Conservation (phyloP, 768 basidiomycete species). For the Dioszegia hungarica region DNA sequence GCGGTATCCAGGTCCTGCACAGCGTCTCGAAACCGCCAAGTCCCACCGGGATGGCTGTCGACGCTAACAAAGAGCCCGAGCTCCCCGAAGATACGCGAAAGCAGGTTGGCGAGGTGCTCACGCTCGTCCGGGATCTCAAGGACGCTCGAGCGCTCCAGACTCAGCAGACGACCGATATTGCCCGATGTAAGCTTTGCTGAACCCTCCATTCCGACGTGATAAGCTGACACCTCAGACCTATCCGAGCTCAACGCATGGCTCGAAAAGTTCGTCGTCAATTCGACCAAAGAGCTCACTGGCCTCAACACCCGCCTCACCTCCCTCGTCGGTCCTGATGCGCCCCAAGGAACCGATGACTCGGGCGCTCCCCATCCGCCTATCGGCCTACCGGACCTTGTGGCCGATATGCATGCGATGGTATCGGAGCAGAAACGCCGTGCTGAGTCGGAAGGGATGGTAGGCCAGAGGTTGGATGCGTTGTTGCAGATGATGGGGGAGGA, state of each 20-base stretch:
- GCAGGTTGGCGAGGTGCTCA: conserved; percentile 39
- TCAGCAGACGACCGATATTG: conserved; percentile 48
- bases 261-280: conserved; percentile 71
- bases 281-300: conserved; percentile 65
- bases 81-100: conserved; percentile 17
- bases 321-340: conserved; percentile 51
- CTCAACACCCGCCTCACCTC: conserved; percentile 61
- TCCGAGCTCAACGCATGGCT: conserved; percentile 60
- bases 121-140: conserved; percentile 39
- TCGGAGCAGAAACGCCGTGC: conserved; percentile 44
- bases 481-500: conserved; percentile 44
- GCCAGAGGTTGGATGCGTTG: conserved; percentile 41
- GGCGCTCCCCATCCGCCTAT: neutral
- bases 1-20: conserved; percentile 34
- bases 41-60: neutral
- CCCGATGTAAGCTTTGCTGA: conserved; percentile 41
- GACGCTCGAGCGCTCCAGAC: conserved; percentile 39
- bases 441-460: conserved; percentile 61
- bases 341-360: neutral
- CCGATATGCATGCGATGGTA: conserved; percentile 52
- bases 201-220: neutral
- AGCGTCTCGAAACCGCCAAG: conserved; percentile 15
- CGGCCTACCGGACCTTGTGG: conserved; percentile 39
- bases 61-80: neutral
- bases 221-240: conserved; percentile 24